Conservation (phyloP, 768 basidiomycete species). For the Tephrocybe rancida region DNA sequence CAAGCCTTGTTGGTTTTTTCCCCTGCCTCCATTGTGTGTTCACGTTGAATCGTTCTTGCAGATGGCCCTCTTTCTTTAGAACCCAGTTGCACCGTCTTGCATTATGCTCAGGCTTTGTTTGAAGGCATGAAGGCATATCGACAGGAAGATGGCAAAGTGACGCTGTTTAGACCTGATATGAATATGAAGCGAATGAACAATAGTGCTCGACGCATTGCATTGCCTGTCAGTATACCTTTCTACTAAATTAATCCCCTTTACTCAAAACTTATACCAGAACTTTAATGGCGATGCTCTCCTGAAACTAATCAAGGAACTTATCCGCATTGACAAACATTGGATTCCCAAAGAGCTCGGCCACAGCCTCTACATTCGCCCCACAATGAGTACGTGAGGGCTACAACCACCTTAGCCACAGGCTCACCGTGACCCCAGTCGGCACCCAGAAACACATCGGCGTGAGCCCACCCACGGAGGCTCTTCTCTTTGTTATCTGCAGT, state of each 20-base stretch:
- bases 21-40: conserved; percentile 4
- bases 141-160: conserved; percentile 68
- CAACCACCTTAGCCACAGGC: neutral
- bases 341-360: conserved; percentile 87
- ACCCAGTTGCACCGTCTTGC: conserved; percentile 81
- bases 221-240: conserved; percentile 60
- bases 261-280: conserved; percentile 44
- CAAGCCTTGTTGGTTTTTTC: conserved; percentile 65
- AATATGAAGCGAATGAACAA: conserved; percentile 96
- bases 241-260: neutral
- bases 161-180: conserved; percentile 93
- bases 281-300: conserved; percentile 79
- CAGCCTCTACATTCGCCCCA: conserved; percentile 90
- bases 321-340: conserved; percentile 86
- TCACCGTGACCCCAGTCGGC: conserved; percentile 55
- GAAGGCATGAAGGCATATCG: conserved; percentile 97
- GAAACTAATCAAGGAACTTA: conserved; percentile 83
- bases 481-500: conserved; percentile 83
- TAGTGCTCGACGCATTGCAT: conserved; percentile 75
- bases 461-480: conserved; percentile 74
- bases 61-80: conserved; percentile 76
- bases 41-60: conserved; percentile 24
- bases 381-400: conserved; percentile 44
- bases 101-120: conserved; percentile 91
- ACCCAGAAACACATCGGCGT: conserved; percentile 74